These are phyloP conservation scores for Dactylorhiza incarnata DNA, from an alignment of 106 monocot genomes.

Conservation along the genomic window DNA sequence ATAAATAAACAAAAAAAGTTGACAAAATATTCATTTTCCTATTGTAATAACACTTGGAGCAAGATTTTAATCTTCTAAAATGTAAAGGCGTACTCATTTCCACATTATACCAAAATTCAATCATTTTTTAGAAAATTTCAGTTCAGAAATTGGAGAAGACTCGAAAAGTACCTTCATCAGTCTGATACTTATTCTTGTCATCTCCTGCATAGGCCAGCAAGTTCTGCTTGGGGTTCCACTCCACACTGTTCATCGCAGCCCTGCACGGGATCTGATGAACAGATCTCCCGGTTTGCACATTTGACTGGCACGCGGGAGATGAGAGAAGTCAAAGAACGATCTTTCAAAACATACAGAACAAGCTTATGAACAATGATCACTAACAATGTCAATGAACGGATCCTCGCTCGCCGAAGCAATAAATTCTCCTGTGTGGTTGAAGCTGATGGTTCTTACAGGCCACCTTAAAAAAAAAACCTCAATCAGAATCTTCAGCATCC, in stretches of 20 bases:
- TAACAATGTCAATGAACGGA: constrained; percentile 87
- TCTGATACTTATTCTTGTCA: constrained; percentile 92
- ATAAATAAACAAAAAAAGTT: not conserved
- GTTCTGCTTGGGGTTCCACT: constrained; percentile 95
- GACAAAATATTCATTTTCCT: no score
- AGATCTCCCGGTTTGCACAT: constrained; percentile 73
- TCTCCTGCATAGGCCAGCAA: constrained; percentile 93
- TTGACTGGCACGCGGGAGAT: constrained; percentile 39
- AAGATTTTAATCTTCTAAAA: not conserved
- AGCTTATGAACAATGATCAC: constrained; percentile 9
- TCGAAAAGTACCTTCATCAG: constrained; percentile 55
- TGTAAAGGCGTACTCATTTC: not conserved
- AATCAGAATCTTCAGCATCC: not conserved
- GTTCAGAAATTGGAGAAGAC: not conserved
- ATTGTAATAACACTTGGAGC: not conserved
- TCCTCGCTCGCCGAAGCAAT: constrained; percentile 97
- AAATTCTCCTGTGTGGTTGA: constrained; percentile 84
- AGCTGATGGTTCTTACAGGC: constrained; percentile 96
- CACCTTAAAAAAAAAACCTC: constrained; percentile 39
- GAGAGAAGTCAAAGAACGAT: not conserved
- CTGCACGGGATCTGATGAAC: constrained; percentile 88
- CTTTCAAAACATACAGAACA: not conserved
- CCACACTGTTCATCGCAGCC: constrained; percentile 96
- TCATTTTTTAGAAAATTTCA: not conserved
- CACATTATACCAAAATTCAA: not conserved